Base-by-base conservation (phyloP, 495 filamentous ascomycete species). In the Pyrenula aspistea region DNA sequence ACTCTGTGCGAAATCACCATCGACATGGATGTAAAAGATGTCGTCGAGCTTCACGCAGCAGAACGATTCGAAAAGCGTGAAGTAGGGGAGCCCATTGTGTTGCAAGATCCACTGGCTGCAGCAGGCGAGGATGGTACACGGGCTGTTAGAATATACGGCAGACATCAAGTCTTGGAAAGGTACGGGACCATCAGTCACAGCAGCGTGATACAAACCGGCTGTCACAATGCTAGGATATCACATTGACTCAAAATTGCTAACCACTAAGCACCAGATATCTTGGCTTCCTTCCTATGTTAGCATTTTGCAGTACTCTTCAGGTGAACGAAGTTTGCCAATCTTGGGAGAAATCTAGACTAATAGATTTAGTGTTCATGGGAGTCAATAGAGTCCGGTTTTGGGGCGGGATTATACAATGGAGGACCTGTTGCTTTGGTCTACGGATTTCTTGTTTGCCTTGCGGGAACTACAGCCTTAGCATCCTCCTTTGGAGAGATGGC, bases 401-500 rank as follows among this genome's bases (percentile, higher is more conserved):
- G 60, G 51, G 61, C 65, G 3, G 60, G 64, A n/a, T 60, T 69
- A 0, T 62, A 61, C 47, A 69, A 69, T 24, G 67, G 67, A 25
- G 67, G 67, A 1, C 67, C 65, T 50, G 62, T 62, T 21, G 65
- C 55, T 11, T 64, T 69, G 25, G 57, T 68, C 24, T 69, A 68
- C 57, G 67, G 65, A 0, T 59, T 67, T 15, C 62, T 69, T 36
- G n/a, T 69, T 19, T 65, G 60, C 15, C 58, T 58, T 8, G 22
- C 63, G 22, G 67, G 67, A 0, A 67, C 64, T 53, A 2, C 66
- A 57, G 61, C 67, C 1, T 63, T 68, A 25, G 67, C 65, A 22
- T 55, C 60, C 50, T 66, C 65, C 1, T 59, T 69, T 12, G 65
- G 63, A 0, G 66, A 73, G 58, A 65, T 74, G 53, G 70, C 70